phyloP scores from a whole-genome alignment of 2,329 filamentous ascomycete genomes.

The Fusarium circinatum region DNA sequence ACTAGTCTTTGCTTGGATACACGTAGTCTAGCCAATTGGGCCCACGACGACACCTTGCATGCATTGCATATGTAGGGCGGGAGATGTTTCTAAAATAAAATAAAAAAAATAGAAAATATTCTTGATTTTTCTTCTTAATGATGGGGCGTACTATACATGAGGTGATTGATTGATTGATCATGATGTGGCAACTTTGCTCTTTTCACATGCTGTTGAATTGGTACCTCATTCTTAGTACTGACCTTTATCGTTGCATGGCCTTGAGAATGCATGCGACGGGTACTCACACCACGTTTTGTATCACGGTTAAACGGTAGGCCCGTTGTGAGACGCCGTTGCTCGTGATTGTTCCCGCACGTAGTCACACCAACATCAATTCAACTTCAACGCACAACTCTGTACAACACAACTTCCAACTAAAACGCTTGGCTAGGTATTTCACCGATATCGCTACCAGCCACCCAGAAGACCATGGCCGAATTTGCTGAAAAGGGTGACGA shows the following conservation, averaged over 20 bases:
- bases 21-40: conserved; percentile 26
- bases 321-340: conserved; percentile 2
- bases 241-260: neutral
- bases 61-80: conserved; percentile 5
- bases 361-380: neutral
- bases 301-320: neutral
- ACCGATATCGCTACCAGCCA: neutral
- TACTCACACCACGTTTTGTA: neutral
- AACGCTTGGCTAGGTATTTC: neutral
- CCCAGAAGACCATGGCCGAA: no score
- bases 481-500: neutral
- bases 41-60: neutral
- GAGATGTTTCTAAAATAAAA: conserved; percentile 3
- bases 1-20: conserved; percentile 13
- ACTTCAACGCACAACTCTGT: neutral
- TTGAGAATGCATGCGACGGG: neutral
- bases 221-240: neutral
- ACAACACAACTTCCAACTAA: neutral
- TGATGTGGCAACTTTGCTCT: neutral
- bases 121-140: neutral
- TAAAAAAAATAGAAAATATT: neutral
- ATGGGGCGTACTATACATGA: neutral
- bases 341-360: neutral
- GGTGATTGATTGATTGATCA: conserved; percentile 10
- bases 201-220: neutral